A percentile compares a stretch with the other conserved stretches of the same genome.
These are phyloP conservation scores for Daedaleopsis sinensis DNA, from an alignment of 768 basidiomycete species.

Conservation along the genomic window DNA sequence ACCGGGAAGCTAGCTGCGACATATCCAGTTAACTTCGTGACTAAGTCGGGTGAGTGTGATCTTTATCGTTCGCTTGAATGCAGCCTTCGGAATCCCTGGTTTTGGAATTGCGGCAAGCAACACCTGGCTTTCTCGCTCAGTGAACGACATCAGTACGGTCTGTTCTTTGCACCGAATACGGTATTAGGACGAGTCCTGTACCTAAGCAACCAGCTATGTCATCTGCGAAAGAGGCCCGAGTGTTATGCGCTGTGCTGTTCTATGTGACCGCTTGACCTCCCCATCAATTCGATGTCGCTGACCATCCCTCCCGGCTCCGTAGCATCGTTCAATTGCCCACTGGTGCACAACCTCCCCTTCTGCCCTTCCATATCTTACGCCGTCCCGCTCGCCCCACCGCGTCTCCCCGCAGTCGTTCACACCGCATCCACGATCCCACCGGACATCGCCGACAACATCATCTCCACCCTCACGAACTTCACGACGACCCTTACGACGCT, in stretches of 20 bases:
- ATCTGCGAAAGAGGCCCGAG: not conserved
- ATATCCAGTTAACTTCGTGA: constrained; percentile 71
- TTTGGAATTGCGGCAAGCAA: too few relatives aligned
- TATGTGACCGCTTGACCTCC: too few relatives aligned
- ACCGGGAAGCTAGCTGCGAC: constrained; percentile 54
- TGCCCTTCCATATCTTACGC: constrained; percentile 75
- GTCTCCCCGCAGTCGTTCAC: constrained; percentile 45
- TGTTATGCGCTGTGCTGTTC: too few relatives aligned
- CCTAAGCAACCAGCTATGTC: too few relatives aligned
- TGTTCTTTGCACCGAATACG: too few relatives aligned
- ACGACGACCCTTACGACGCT: constrained; percentile 70
- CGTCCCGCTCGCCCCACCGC: constrained; percentile 62
- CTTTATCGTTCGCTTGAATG: not conserved
- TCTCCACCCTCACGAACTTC: constrained; percentile 71
- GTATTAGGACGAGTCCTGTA: too few relatives aligned
- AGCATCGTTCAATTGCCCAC: constrained; percentile 71
- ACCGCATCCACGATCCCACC: constrained; percentile 54
- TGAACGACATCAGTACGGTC: too few relatives aligned
- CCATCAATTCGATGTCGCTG: not conserved
- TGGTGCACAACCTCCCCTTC: constrained; percentile 71
- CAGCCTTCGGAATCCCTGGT: too few relatives aligned
- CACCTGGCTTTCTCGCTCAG: too few relatives aligned
- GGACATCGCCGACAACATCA: constrained; percentile 50
- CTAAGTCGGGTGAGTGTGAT: constrained; percentile 64
- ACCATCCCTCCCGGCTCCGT: not conserved